phyloP scores from a whole-genome alignment of 23 red algal species.

The Gracilariopsis chorda region DNA sequence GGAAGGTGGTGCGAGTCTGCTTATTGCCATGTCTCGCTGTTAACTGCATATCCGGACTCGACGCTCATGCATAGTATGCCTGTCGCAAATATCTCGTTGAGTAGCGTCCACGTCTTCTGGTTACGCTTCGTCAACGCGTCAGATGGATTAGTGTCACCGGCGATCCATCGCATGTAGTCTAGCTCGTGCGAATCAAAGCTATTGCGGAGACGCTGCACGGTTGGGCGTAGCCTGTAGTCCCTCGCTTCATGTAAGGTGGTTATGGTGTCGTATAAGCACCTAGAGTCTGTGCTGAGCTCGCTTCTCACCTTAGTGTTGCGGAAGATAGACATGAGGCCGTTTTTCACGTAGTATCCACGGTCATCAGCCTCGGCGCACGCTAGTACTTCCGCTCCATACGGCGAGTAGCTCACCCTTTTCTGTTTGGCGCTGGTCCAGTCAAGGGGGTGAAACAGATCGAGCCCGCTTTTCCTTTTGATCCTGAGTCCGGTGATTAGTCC shows the following conservation, averaged over 20 bases:
- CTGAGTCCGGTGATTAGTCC: not conserved
- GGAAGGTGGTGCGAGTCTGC: too few relatives aligned
- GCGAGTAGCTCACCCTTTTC: not conserved
- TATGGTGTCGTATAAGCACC: not conserved
- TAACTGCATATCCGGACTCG: conserved; percentile 12
- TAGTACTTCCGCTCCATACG: not conserved
- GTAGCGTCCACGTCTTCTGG: not conserved
- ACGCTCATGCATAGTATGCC: not conserved
- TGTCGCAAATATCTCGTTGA: not conserved
- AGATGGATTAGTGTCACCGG: not conserved
- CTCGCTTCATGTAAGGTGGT: conserved; percentile 2
- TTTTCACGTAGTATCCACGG: not conserved
- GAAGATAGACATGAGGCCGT: not conserved
- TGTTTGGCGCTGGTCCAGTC: not conserved
- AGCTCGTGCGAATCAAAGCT: conserved; percentile 23
- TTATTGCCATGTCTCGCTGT: conserved; percentile 8
- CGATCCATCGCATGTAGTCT: conserved; percentile 28
- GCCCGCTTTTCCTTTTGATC: not conserved
- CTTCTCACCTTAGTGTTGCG: not conserved
- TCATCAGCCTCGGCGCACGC: not conserved
- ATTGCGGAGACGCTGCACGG: not conserved
- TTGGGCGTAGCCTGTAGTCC: not conserved
- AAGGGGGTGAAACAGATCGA: not conserved
- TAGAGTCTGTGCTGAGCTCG: not conserved
- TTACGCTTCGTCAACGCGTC: conserved; percentile 28